Evolutionary conservation across 257 asterid species (phyloP), one percentile per base, ranked within the genome.

Genomic region (Verbascum thapsus): DNA sequence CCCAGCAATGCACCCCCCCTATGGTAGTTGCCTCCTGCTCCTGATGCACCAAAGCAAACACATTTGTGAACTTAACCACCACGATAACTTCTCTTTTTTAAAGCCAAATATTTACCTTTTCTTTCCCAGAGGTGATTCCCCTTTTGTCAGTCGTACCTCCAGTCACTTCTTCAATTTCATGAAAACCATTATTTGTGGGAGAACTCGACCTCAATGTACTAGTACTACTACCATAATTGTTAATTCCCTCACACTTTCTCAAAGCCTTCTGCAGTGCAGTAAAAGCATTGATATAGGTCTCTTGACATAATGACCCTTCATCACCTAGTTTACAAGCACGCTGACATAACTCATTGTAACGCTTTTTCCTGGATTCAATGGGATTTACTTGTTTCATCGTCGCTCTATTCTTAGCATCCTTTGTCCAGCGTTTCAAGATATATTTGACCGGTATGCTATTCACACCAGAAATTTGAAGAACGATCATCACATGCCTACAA

Each of bases 401-500:
- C 61, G 64, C 77, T 62, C 71, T 66, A 61, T 47, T 76, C 77
- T 71, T 78, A n/a, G 74, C 85, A 67, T 64, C 63, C 73, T 76
- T 76, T 26, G 85, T 76, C 85, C 88, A 73, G 23, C 81, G 75
- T 62, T 67, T 73, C 65, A 78, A 76, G 62, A 78, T 69, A 38
- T 76, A 82, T 71, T 82, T 76, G 10, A 20, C 63, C 18, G 88
- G 88, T 47, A 78, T 78, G 53, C 10, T 68, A 69, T 71, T 72
- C 66, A 78, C 75, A 56, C 85, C 88, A 49, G 67, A 72, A 48
- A 81, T 73, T 55, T 82, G 88, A 59, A 82, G 85, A 71, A 78
- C 81, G 64, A 81, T 81, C 85, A 78, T 73, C 66, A 78, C 74
- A 40, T 81, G 88, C 44, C 88, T 61, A 55, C 83, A 81, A 22